phyloP scores from a whole-genome alignment of 805 yeast species.

The Zygosaccharomyces bisporus region DNA sequence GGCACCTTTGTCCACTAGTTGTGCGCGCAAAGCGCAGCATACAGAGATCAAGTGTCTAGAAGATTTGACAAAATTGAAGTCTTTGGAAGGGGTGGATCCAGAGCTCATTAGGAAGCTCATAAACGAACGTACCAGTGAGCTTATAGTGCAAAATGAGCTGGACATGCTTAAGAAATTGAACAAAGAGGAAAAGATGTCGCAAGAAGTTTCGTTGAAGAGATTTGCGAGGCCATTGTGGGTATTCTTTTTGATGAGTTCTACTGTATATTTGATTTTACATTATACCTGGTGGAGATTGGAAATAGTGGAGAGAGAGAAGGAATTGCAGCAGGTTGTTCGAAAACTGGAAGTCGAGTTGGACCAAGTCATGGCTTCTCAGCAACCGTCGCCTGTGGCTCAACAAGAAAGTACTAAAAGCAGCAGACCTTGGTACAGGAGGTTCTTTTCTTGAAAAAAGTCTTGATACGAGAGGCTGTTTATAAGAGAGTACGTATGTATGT shows the following conservation, averaged over 20 bases:
- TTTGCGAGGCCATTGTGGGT: conserved; percentile 33
- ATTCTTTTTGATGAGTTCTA: conserved; percentile 32
- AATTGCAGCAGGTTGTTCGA: conserved; percentile 18
- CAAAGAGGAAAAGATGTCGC: conserved; percentile 18
- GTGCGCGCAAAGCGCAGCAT: conserved; percentile 3
- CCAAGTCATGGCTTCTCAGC: conserved; percentile 5
- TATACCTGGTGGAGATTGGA: conserved; percentile 33
- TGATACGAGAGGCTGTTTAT: no score
- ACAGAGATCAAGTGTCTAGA: conserved; percentile 27
- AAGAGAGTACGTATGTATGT: background rate
- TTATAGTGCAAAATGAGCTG: conserved; percentile 30
- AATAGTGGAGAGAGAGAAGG: conserved; percentile 27
- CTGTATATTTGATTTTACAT: conserved; percentile 29
- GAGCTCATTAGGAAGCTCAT: conserved; percentile 30
- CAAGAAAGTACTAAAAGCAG: background rate
- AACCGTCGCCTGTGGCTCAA: background rate
- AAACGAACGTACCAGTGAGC: conserved; percentile 30
- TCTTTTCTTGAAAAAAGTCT: conserved; percentile 20
- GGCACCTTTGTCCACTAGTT: background rate
- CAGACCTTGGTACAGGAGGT: conserved; percentile 20
- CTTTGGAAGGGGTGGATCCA: conserved; percentile 35
- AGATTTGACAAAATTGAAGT: conserved; percentile 31
- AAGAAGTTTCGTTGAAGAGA: conserved; percentile 21
- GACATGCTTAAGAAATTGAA: conserved; percentile 26
- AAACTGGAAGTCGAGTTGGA: conserved; percentile 23